A percentile compares a stretch with the other conserved stretches of the same genome.
phyloP scores from a whole-genome alignment of 768 basidiomycete species.

The Chalciporus sphaerocephalus region DNA sequence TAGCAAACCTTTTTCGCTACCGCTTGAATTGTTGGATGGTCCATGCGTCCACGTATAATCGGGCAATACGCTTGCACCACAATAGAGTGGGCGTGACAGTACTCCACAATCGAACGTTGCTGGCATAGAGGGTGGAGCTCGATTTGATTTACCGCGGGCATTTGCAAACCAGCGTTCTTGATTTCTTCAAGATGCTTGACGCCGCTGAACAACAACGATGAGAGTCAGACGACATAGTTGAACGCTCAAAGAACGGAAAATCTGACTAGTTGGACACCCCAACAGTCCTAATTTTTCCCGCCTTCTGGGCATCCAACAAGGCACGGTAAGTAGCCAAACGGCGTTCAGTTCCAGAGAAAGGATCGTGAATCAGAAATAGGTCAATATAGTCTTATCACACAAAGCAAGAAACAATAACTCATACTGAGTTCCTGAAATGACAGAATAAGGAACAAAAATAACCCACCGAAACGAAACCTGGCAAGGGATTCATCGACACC shows the following conservation, averaged over 20 bases:
- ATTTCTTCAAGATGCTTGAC: conserved; percentile 76
- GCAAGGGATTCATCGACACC: conserved; percentile 59
- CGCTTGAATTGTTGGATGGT: conserved; percentile 48
- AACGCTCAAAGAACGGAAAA: background rate
- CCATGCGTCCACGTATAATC: conserved; percentile 55
- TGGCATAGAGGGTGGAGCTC: conserved; percentile 86
- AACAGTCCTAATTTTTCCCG: conserved; percentile 65
- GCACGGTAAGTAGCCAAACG: conserved; percentile 73
- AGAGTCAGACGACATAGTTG: background rate
- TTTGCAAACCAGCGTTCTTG: conserved; percentile 51
- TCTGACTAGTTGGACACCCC: conserved; percentile 83
- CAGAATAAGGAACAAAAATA: background rate
- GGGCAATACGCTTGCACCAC: conserved; percentile 75
- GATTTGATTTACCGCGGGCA: conserved; percentile 77
- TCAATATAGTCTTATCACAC: conserved; percentile 53
- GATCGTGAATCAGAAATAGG: conserved; percentile 76
- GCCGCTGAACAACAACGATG: conserved; percentile 41
- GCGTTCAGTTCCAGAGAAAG: conserved; percentile 54
- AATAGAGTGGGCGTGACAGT: conserved; percentile 59
- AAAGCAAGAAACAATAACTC: background rate
- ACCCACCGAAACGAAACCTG: conserved; percentile 55
- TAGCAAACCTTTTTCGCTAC: conserved; percentile 55
- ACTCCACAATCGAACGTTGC: conserved; percentile 72
- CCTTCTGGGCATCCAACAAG: conserved; percentile 54
- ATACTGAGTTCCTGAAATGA: conserved; percentile 9